Evolutionary conservation across 1,284 basidiomycete genomes (phyloP).

Genomic region (Rhodotorula glutinis): DNA sequence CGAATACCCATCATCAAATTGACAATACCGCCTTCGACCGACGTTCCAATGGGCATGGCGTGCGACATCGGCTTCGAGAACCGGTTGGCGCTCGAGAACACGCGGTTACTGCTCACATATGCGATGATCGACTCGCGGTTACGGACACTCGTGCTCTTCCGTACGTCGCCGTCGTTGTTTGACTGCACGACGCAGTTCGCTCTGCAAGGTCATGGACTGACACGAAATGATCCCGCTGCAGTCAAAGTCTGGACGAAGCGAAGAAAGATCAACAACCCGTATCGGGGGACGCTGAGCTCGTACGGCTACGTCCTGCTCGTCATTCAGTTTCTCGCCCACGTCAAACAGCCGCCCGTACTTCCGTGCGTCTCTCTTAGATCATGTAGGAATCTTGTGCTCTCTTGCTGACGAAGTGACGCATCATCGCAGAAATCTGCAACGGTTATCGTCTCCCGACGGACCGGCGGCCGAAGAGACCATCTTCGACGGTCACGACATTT

Average conservation of each 20-base stretch:
- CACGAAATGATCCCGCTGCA: conserved; percentile 45
- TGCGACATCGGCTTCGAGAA: conserved; percentile 99
- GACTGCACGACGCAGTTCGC: too few relatives aligned
- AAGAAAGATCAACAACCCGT: conserved; percentile 96
- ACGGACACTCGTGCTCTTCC: conserved; percentile 88
- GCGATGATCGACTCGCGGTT: conserved; percentile 95
- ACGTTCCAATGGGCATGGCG: conserved; percentile 75
- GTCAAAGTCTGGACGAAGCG: conserved; percentile 99
- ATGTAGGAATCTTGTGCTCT: conserved; percentile 56
- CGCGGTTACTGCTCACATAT: conserved; percentile 90
- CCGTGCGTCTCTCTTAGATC: conserved; percentile 51
- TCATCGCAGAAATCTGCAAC: conserved; percentile 46
- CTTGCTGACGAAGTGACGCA: conserved; percentile 53
- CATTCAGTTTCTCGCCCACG: conserved; percentile 94
- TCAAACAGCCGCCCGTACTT: conserved; percentile 89
- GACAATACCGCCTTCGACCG: conserved; percentile 82
- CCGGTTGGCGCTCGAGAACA: conserved; percentile 93
- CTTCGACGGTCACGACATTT: conserved; percentile 63
- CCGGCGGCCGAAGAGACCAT: conserved; percentile 66
- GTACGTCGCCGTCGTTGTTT: conserved; percentile 57
- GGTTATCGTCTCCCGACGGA: conserved; percentile 44
- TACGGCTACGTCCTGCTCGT: conserved; percentile 98
- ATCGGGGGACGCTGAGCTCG: conserved; percentile 91
- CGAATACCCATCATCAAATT: conserved; percentile 99
- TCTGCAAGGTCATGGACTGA: too few relatives aligned